phyloP scores from a whole-genome alignment of 192 early-diverging fungal species.

The Linnemannia exigua region DNA sequence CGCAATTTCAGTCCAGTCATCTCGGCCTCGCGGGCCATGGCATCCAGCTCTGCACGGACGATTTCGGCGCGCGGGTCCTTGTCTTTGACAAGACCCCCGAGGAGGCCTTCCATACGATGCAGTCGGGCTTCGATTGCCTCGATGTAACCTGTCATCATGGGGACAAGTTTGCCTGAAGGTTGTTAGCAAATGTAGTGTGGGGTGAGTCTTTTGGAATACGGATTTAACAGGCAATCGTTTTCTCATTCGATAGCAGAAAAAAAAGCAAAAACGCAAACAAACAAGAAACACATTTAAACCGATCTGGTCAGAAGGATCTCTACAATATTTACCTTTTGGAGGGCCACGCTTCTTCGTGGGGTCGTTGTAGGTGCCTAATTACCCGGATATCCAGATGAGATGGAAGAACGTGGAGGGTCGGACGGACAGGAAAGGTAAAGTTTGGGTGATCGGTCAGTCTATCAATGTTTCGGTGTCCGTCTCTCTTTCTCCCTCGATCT shows the following conservation, averaged over 20 bases:
- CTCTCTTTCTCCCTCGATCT: too few species aligned
- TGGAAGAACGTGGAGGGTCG: background rate
- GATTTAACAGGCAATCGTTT: background rate
- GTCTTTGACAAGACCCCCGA: slow-evolving; percentile 68
- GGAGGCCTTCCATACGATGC: slow-evolving; percentile 76
- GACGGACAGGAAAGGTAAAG: background rate
- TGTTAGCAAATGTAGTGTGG: slow-evolving; percentile 25
- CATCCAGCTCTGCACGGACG: slow-evolving; percentile 56
- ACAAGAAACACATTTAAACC: background rate
- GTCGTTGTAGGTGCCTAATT: slow-evolving; percentile 61
- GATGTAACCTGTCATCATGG: slow-evolving; percentile 79
- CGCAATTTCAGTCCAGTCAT: slow-evolving; percentile 55
- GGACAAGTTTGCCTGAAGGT: slow-evolving; percentile 45
- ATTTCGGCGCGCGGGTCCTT: slow-evolving; percentile 64
- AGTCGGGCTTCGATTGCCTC: slow-evolving; percentile 86
- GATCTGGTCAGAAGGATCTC: background rate
- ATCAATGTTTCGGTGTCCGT: too few species aligned
- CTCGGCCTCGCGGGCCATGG: slow-evolving; percentile 56
- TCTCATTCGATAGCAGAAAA: background rate
- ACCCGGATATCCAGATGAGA: background rate
- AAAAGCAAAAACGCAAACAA: background rate
- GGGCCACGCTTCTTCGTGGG: slow-evolving; percentile 63
- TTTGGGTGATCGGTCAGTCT: background rate
- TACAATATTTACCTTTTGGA: slow-evolving; percentile 59
- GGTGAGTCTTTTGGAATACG: slow-evolving; percentile 3